Conservation (phyloP, 192 early-diverging fungal species). For the Linnemannia zychae region DNA sequence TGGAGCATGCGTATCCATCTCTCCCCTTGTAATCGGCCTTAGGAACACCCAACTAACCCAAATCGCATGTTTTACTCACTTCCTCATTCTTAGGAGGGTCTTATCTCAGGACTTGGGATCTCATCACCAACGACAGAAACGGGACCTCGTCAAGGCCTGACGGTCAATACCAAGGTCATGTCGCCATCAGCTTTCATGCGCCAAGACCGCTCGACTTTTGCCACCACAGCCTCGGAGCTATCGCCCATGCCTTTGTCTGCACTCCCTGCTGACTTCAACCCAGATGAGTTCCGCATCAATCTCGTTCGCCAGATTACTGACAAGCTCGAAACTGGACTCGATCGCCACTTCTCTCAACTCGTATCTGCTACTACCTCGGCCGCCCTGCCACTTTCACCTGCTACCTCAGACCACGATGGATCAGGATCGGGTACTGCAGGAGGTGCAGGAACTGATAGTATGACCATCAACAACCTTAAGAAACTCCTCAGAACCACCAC, state of each 20-base stretch:
- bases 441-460: background rate
- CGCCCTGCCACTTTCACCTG: conserved; percentile 42
- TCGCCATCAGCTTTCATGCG: conserved; percentile 15
- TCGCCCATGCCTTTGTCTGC: conserved; percentile 26
- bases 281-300: conserved; percentile 50
- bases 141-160: conserved; percentile 15
- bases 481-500: conserved; percentile 26
- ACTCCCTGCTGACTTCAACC: conserved; percentile 37
- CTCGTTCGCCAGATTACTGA: conserved; percentile 52
- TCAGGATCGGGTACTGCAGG: conserved; percentile 4
- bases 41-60: background rate
- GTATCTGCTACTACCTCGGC: conserved; percentile 31
- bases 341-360: conserved; percentile 50
- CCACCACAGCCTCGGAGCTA: conserved; percentile 16
- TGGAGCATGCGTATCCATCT: background rate
- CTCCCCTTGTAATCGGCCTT: background rate
- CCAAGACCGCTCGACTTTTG: conserved; percentile 34
- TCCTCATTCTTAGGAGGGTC: conserved; percentile 27
- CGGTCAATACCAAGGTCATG: conserved; percentile 42
- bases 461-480: conserved; percentile 22
- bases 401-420: conserved; percentile 33
- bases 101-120: conserved; percentile 41
- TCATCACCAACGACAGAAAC: conserved; percentile 27
- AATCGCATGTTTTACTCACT: background rate
- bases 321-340: conserved; percentile 37